Evolutionary conservation across 805 yeast genomes (phyloP).

Genomic region (Lipomyces chichibuensis): DNA sequence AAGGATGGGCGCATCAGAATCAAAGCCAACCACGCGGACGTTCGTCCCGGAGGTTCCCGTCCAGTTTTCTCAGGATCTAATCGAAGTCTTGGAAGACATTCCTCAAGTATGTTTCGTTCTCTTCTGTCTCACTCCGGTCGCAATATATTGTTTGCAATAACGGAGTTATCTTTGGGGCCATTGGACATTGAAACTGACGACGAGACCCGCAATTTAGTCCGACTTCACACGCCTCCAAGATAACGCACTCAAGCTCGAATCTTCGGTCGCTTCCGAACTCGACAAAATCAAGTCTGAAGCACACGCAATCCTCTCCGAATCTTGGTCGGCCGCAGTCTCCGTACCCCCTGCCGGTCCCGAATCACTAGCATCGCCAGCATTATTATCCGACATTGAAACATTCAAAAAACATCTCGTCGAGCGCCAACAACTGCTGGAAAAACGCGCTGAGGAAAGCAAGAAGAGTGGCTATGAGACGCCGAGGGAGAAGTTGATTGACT

Average conservation of each 20-base stretch:
- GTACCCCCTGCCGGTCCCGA: constrained; percentile 12
- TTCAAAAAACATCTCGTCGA: constrained; percentile 30
- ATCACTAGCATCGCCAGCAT: constrained; percentile 31
- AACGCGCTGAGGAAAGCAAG: constrained; percentile 45
- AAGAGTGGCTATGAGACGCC: constrained; percentile 20
- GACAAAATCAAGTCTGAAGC: constrained; percentile 42
- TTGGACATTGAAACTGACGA: neutral
- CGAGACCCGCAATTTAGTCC: constrained; percentile 35
- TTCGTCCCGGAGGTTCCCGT: constrained; percentile 43
- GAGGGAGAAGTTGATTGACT: constrained; percentile 56
- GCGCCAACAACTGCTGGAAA: constrained; percentile 42
- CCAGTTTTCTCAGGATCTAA: constrained; percentile 42
- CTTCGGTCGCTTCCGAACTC: constrained; percentile 43
- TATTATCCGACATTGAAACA: constrained; percentile 24
- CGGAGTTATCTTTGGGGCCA: no score
- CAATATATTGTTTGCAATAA: neutral
- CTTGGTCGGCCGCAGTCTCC: constrained; percentile 21
- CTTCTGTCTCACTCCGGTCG: neutral
- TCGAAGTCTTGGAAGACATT: constrained; percentile 42
- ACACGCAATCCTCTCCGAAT: constrained; percentile 36
- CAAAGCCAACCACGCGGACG: constrained; percentile 22
- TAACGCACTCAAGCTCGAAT: constrained; percentile 44
- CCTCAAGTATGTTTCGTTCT: constrained; percentile 33
- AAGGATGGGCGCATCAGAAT: constrained; percentile 35
- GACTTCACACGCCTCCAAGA: constrained; percentile 46